Evolutionary conservation across 352 stramenopile species (phyloP).

Genomic region (Phytophthora kernoviae): DNA sequence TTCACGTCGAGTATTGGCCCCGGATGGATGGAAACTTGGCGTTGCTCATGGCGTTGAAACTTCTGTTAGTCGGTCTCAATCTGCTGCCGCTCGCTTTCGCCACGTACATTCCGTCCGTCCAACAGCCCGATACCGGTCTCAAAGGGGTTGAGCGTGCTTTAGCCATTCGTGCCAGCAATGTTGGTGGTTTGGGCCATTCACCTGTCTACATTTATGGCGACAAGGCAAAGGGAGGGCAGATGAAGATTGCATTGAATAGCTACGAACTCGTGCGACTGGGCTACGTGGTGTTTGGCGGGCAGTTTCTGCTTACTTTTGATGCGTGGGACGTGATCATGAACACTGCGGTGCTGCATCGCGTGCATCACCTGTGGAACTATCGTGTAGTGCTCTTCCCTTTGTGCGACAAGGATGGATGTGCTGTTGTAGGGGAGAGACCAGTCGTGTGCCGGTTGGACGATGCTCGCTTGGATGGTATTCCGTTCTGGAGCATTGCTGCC

Average conservation of each 20-base stretch:
- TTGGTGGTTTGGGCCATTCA: conserved; percentile 28
- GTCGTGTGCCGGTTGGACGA: conserved; percentile 38
- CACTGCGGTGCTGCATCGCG: conserved; percentile 13
- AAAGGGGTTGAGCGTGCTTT: conserved; percentile 33
- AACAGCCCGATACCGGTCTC: conserved; percentile 22
- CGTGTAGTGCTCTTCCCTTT: conserved; percentile 36
- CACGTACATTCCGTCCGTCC: conserved; percentile 26
- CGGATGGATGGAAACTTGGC: conserved; percentile 38
- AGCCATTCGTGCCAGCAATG: conserved; percentile 29
- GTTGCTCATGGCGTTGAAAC: conserved; percentile 49
- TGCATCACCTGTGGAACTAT: conserved; percentile 38
- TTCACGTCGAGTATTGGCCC: conserved; percentile 33
- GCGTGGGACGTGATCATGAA: conserved; percentile 39
- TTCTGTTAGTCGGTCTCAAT: conserved; percentile 44
- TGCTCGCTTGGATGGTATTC: conserved; percentile 18
- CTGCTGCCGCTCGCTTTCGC: conserved; percentile 38
- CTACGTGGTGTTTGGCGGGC: conserved; percentile 37
- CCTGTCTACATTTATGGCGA: conserved; percentile 27
- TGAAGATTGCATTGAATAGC: conserved; percentile 28
- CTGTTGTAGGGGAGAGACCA: conserved; percentile 28
- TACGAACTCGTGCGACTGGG: conserved; percentile 46
- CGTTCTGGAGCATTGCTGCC: conserved; percentile 34
- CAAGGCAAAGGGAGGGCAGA: conserved; percentile 3
- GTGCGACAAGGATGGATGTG: conserved; percentile 23
- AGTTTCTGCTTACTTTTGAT: conserved; percentile 32